Conservation (phyloP, 2,329 filamentous ascomycete genomes). For the Chalaropsis thielavioides region DNA sequence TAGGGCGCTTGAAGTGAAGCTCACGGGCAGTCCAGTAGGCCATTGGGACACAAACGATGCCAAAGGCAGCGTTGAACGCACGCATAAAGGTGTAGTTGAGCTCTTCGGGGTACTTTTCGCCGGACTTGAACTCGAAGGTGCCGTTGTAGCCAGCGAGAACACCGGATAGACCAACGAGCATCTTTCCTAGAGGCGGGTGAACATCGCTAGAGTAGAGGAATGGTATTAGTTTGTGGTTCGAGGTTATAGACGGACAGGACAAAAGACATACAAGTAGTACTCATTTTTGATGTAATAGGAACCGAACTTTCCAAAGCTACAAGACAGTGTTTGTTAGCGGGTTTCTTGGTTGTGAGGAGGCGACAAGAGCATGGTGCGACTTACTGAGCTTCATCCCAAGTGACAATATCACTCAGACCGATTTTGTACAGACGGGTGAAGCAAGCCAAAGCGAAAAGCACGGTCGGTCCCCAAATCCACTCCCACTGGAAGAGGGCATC, state of each 20-base stretch:
- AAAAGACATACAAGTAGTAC: slow-evolving; percentile 61
- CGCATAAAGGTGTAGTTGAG: slow-evolving; percentile 98
- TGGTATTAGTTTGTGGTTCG: background rate
- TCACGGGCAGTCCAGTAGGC: slow-evolving; percentile 93
- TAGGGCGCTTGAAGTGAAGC: slow-evolving; percentile 68
- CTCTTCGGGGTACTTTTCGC: slow-evolving; percentile 84
- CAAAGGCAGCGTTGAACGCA: slow-evolving; percentile 90
- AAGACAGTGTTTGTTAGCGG: background rate
- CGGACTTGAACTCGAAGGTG: slow-evolving; percentile 98
- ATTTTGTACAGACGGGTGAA: slow-evolving; percentile 58
- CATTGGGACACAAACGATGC: slow-evolving; percentile 79
- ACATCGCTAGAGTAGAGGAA: slow-evolving; percentile 31
- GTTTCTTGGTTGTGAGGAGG: background rate
- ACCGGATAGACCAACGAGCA: slow-evolving; percentile 91
- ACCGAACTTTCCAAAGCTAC: slow-evolving; percentile 87
- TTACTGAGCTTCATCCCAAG: slow-evolving; percentile 53
- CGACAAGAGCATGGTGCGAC: slow-evolving; percentile 22
- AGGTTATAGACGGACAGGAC: background rate
- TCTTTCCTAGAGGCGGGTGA: slow-evolving; percentile 92
- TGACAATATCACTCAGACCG: slow-evolving; percentile 51
- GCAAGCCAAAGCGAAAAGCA: slow-evolving; percentile 48
- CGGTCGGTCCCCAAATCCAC: slow-evolving; percentile 43
- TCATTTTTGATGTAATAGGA: slow-evolving; percentile 98
- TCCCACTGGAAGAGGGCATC: slow-evolving; percentile 50
- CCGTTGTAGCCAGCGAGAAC: slow-evolving; percentile 97